Percentiles rank a stretch among this genome's conserved stretches.
These are phyloP conservation scores for Camelina neglecta DNA, from an alignment of 345 rosid species.

Conservation along the genomic window DNA sequence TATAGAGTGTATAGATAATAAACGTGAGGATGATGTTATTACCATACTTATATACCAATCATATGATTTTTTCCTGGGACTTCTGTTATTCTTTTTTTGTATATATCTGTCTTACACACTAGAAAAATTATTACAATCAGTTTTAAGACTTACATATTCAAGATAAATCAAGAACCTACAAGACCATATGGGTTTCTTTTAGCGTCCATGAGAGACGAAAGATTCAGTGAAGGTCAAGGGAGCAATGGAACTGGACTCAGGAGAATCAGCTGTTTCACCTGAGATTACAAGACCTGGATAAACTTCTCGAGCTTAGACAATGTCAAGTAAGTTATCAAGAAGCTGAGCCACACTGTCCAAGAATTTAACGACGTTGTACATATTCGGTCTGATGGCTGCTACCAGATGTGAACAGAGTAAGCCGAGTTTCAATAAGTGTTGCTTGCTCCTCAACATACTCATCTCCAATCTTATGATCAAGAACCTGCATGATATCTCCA, in stretches of 20 bases:
- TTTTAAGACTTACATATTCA: not conserved
- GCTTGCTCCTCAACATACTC: no score
- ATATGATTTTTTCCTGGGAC: not conserved
- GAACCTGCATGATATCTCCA: no score
- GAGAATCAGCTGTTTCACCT: no score
- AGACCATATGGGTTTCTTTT: not conserved
- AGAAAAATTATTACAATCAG: constrained; percentile 1
- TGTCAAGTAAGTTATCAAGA: no score
- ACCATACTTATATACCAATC: constrained; percentile 1
- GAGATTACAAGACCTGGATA: no score
- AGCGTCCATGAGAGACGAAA: constrained; percentile 33
- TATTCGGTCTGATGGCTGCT: no score
- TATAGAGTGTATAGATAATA: constrained; percentile 17
- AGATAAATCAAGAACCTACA: not conserved
- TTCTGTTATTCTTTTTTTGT: not conserved
- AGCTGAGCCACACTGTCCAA: no score
- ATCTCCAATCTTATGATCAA: no score
- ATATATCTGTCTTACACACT: not conserved
- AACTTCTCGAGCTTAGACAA: no score
- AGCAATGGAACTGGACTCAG: not conserved
- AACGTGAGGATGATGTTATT: constrained; percentile 15
- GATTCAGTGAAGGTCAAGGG: constrained; percentile 33
- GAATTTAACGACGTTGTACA: no score
- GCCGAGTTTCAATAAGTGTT: no score
- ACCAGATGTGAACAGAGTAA: no score